Percentiles rank a stretch among this genome's conserved stretches.
These are phyloP conservation scores for Candida glucosophila DNA, from an alignment of 1,139 yeast species.

Conservation along the genomic window DNA sequence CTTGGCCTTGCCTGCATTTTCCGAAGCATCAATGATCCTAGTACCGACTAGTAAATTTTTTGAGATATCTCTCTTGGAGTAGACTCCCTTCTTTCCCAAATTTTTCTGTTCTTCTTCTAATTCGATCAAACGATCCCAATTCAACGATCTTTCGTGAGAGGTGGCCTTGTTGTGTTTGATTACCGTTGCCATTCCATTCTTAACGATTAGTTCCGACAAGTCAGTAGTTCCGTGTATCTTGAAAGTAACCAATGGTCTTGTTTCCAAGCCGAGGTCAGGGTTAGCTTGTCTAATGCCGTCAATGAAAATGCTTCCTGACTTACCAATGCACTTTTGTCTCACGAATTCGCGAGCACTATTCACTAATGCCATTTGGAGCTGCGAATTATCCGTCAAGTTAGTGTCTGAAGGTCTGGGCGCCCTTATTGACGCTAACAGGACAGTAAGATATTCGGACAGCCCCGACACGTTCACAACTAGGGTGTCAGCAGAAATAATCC, in stretches of 20 bases:
- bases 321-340: conserved; percentile 62
- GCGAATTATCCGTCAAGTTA: conserved; percentile 33
- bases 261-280: conserved; percentile 48
- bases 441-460: conserved; percentile 46
- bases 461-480: conserved; percentile 40
- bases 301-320: conserved; percentile 47
- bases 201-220: conserved; percentile 54
- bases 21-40: conserved; percentile 74
- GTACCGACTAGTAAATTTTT: conserved; percentile 45
- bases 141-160: conserved; percentile 56
- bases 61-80: conserved; percentile 34
- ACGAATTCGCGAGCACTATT: conserved; percentile 66
- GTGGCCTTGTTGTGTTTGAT: conserved; percentile 71
- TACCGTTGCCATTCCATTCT: conserved; percentile 69
- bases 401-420: conserved; percentile 63
- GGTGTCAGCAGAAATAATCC: conserved; percentile 65
- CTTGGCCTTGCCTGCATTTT: conserved; percentile 60
- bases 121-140: conserved; percentile 73
- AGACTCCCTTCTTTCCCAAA: conserved; percentile 52
- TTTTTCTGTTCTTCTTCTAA: conserved; percentile 55
- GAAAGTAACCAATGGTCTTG: conserved; percentile 55
- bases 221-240: conserved; percentile 43
- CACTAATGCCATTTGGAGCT: conserved; percentile 40
- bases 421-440: conserved; percentile 66
- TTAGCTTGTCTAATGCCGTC: conserved; percentile 64